Evolutionary conservation across 805 yeast genomes (phyloP).

Genomic region (Wickerhamomyces kurtzmanii): DNA sequence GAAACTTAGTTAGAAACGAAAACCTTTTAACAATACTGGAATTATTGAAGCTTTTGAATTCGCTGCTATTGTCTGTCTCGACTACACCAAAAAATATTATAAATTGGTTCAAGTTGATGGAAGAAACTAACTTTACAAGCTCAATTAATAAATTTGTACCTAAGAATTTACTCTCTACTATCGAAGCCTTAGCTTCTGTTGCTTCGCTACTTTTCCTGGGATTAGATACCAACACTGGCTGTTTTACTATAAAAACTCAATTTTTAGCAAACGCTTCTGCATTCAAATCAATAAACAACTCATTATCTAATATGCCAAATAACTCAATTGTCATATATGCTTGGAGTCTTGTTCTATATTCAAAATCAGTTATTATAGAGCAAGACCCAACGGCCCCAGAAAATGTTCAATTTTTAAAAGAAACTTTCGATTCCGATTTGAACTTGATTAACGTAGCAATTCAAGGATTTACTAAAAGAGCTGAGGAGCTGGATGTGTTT

Average conservation of each 20-base stretch:
- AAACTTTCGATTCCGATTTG: conserved; percentile 5
- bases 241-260: conserved; percentile 25
- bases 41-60: conserved; percentile 26
- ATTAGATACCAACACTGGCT: conserved; percentile 37
- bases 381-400: conserved; percentile 20
- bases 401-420: conserved; percentile 4
- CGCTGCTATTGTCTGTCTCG: conserved; percentile 28
- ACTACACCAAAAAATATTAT: conserved; percentile 23
- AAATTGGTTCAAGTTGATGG: conserved; percentile 50
- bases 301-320: conserved; percentile 23
- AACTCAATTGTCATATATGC: conserved; percentile 48
- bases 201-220: conserved; percentile 47
- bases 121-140: conserved; percentile 16
- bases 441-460: conserved; percentile 7
- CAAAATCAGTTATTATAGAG: conserved; percentile 37
- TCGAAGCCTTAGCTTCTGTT: conserved; percentile 38
- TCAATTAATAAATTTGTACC: conserved; percentile 8
- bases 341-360: conserved; percentile 55
- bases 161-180: conserved; percentile 12
- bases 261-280: conserved; percentile 28
- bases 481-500: conserved; percentile 34
- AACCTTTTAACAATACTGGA: conserved; percentile 22
- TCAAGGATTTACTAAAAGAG: conserved; percentile 23
- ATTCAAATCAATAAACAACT: conserved; percentile 29
- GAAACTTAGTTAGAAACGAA: conserved; percentile 18